These are phyloP conservation scores for Salvia sclarea DNA, from an alignment of 305 asterid genomes.

Conservation along the genomic window DNA sequence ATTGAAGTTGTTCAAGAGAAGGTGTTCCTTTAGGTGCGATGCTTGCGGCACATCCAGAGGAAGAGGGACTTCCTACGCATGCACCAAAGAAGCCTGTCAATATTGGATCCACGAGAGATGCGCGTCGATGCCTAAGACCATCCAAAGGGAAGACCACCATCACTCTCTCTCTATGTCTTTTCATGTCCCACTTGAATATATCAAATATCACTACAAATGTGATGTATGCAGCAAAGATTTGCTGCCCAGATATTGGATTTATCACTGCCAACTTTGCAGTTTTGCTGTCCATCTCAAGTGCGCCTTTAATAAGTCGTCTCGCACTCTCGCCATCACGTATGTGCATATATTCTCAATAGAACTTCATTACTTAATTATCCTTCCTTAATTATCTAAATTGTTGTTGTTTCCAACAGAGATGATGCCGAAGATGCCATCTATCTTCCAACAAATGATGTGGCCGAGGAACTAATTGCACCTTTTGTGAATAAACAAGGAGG, in stretches of 20 bases:
- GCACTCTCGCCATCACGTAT: not conserved
- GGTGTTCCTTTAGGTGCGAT: not conserved
- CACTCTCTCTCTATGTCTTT: not conserved
- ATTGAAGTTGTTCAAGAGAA: not conserved
- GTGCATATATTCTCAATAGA: not conserved
- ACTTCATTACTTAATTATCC: not conserved
- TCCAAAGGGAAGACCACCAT: not conserved
- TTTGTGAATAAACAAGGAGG: not conserved
- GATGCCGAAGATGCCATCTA: not conserved
- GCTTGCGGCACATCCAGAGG: constrained; percentile 1
- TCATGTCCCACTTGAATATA: not conserved
- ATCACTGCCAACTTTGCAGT: constrained; percentile 13
- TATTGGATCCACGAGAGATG: constrained; percentile 11
- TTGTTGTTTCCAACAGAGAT: not conserved
- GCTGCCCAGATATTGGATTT: not conserved
- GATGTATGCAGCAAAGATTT: not conserved
- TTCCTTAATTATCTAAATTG: not conserved
- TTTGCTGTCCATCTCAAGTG: not conserved
- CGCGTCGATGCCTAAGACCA: not conserved
- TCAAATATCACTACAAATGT: not conserved
- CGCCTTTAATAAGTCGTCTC: not conserved
- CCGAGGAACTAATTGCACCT: constrained; percentile 2
- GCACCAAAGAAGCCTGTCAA: not conserved
- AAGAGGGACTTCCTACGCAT: not conserved
- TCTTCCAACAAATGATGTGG: not conserved